Evolutionary conservation across 306 rosid genomes (phyloP).

Genomic region (Lupinus albus): DNA sequence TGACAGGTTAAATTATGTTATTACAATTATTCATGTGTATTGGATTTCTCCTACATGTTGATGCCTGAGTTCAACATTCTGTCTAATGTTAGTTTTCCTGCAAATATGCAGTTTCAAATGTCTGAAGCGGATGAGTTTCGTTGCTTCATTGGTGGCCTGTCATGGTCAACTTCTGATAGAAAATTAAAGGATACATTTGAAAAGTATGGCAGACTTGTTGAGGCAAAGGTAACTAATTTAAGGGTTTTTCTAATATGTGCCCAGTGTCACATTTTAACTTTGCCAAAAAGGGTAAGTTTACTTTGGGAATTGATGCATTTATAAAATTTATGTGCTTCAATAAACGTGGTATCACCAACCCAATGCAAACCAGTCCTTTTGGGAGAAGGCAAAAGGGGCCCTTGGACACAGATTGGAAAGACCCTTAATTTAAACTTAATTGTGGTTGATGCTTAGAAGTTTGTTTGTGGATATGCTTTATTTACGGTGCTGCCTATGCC

Average conservation of each 20-base stretch:
- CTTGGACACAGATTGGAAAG: too few species aligned
- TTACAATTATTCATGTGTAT: constrained; percentile 18
- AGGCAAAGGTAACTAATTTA: constrained; percentile 78
- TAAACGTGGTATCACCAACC: too few species aligned
- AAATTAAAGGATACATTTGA: constrained; percentile 82
- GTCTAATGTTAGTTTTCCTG: constrained; percentile 22
- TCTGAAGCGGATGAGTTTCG: constrained; percentile 83
- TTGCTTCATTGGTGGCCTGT: constrained; percentile 96
- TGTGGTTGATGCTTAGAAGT: constrained; percentile 10
- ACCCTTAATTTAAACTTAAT: neutral
- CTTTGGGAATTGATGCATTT: too few species aligned
- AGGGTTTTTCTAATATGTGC: neutral
- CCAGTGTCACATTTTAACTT: too few species aligned
- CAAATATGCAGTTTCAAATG: constrained; percentile 63
- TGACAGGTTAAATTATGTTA: neutral
- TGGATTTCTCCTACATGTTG: constrained; percentile 29
- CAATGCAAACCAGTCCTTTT: too few species aligned
- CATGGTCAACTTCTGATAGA: constrained; percentile 93
- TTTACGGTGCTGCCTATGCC: neutral
- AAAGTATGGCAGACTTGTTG: constrained; percentile 88
- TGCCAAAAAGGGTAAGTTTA: too few species aligned
- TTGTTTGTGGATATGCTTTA: neutral
- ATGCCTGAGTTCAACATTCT: constrained; percentile 3
- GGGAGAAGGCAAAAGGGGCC: too few species aligned
- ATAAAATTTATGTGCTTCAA: too few species aligned